phyloP scores from a whole-genome alignment of 192 early-diverging fungal genomes.

The Rhizoclosmatium sp. region DNA sequence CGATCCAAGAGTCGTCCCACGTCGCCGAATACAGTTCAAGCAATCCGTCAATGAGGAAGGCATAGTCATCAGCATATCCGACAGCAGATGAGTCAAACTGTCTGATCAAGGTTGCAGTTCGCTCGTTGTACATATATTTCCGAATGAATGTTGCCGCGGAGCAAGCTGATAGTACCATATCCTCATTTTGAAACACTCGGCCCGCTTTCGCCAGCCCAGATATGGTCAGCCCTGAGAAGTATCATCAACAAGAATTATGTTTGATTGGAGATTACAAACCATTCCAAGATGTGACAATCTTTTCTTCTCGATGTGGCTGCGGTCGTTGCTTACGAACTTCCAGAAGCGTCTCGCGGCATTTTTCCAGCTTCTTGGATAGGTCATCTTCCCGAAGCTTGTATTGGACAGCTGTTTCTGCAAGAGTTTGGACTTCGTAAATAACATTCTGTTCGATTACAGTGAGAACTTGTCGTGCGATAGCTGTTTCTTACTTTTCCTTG shows the following conservation, averaged over 20 bases:
- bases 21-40: conserved; percentile 65
- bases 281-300: conserved; percentile 69
- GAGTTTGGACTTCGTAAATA: conserved; percentile 48
- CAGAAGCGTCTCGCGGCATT: conserved; percentile 47
- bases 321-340: conserved; percentile 46
- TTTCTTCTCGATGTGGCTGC: conserved; percentile 66
- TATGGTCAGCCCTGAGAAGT: conserved; percentile 67
- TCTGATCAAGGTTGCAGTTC: conserved; percentile 44
- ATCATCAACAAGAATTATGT: background rate
- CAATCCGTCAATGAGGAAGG: conserved; percentile 60
- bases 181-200: conserved; percentile 41
- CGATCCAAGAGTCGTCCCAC: conserved; percentile 60
- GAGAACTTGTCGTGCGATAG: background rate
- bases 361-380: conserved; percentile 36
- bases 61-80: conserved; percentile 70
- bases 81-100: conserved; percentile 41
- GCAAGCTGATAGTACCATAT: conserved; percentile 48
- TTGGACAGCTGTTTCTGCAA: conserved; percentile 50
- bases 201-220: conserved; percentile 54
- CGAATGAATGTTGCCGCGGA: conserved; percentile 58
- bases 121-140: conserved; percentile 51
- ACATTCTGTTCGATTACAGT: conserved; percentile 56
- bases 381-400: conserved; percentile 41
- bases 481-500: conserved; percentile 53
- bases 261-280: no score